phyloP scores from a whole-genome alignment of 2,329 filamentous ascomycete genomes.

The Hymenoscyphus linearis region DNA sequence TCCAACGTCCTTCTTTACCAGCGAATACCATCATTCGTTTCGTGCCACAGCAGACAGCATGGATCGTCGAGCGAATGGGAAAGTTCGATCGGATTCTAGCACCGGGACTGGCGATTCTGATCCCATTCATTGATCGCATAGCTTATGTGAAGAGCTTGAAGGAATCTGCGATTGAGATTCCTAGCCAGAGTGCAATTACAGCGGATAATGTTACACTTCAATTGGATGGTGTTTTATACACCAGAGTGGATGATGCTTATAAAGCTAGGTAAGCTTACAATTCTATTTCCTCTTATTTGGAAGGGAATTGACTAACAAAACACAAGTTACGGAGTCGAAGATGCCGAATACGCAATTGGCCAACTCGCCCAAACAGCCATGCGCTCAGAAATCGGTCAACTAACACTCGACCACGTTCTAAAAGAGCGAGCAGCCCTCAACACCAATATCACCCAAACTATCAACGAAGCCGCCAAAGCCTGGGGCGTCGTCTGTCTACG shows the following conservation, averaged over 20 bases:
- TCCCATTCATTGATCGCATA: constrained; percentile 91
- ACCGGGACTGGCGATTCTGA: constrained; percentile 81
- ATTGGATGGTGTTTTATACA: constrained; percentile 92
- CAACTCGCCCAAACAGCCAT: constrained; percentile 98
- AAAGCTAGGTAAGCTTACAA: constrained; percentile 72
- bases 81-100: constrained; percentile 92
- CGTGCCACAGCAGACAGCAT: constrained; percentile 98
- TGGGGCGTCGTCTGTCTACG: constrained; percentile 96
- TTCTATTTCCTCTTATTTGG: not conserved
- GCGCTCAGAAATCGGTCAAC: constrained; percentile 95
- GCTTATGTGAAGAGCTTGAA: constrained; percentile 98
- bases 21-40: constrained; percentile 95
- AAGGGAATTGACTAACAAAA: not conserved
- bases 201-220: constrained; percentile 97
- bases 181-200: constrained; percentile 94
- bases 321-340: constrained; percentile 88
- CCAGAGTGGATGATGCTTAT: constrained; percentile 93
- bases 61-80: constrained; percentile 99
- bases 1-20: constrained; percentile 68
- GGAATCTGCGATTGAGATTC: constrained; percentile 93
- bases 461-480: constrained; percentile 94
- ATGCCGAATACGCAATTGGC: constrained; percentile 97
- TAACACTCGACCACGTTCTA: constrained; percentile 93
- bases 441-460: constrained; percentile 96
- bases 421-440: constrained; percentile 96